A percentile compares a stretch with the other conserved stretches of the same genome.
phyloP scores from a whole-genome alignment of 108 stramenopile genomes.

The Parietichytrium sp. region DNA sequence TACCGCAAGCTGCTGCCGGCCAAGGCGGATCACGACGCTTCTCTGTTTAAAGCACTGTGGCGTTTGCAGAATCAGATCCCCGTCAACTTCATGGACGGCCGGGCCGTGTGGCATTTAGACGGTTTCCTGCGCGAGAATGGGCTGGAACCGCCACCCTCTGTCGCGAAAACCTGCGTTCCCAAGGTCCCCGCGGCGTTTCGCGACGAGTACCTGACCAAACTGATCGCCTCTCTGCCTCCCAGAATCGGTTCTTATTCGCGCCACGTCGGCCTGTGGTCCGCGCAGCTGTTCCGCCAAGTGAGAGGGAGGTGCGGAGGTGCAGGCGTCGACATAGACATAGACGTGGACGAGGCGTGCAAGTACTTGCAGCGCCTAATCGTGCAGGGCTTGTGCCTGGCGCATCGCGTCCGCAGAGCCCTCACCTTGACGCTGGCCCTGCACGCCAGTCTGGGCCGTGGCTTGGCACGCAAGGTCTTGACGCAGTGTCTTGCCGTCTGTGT shows the following conservation, averaged over 20 bases:
- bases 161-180: too few relatives aligned
- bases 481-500: background rate
- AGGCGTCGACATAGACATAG: too few relatives aligned
- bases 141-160: too few relatives aligned
- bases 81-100: background rate
- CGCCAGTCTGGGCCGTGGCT: background rate
- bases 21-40: background rate
- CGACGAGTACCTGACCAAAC: background rate
- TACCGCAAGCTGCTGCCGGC: too few relatives aligned
- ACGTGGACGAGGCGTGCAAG: too few relatives aligned
- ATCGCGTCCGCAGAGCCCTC: constrained; percentile 11
- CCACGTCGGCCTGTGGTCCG: background rate
- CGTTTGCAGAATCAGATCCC: background rate
- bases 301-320: background rate
- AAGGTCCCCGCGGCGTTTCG: background rate
- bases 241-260: background rate
- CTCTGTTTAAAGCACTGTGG: background rate
- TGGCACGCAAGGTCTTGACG: background rate
- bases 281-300: background rate
- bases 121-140: background rate
- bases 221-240: background rate
- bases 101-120: background rate
- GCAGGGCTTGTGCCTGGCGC: background rate
- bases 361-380: background rate
- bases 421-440: background rate